These are phyloP conservation scores for Podaxis sp. DNA, from an alignment of 768 basidiomycete species.

Conservation along the genomic window DNA sequence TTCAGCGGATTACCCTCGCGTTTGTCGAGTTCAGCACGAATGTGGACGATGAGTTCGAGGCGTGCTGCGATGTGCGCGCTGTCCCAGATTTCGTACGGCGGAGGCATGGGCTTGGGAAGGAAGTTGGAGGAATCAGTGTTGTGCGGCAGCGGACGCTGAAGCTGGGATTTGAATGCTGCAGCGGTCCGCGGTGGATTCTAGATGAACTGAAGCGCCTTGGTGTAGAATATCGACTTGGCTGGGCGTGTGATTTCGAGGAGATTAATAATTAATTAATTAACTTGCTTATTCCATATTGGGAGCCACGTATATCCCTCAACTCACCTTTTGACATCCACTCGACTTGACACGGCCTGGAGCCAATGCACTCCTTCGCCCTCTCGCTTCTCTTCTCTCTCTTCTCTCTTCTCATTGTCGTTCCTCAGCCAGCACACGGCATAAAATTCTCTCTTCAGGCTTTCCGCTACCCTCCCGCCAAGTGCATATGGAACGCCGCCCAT, in stretches of 20 bases:
- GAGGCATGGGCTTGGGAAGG: conserved; percentile 1
- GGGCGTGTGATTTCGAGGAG: conserved; percentile 14
- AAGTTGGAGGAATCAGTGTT: conserved; percentile 10
- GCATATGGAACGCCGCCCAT: conserved; percentile 95
- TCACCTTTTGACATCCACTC: background rate
- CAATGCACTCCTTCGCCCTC: background rate
- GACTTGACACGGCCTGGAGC: background rate
- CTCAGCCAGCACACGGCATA: conserved; percentile 54
- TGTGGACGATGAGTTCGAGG: conserved; percentile 15
- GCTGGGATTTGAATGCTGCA: conserved; percentile 10
- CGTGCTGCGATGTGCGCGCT: conserved; percentile 5
- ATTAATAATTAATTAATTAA: background rate
- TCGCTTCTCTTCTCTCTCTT: conserved; percentile 24
- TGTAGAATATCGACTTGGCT: conserved; percentile 6
- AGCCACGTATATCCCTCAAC: background rate
- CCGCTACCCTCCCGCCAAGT: conserved; percentile 75
- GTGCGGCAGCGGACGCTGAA: conserved; percentile 2
- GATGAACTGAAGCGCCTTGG: conserved; percentile 7
- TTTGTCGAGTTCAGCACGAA: conserved; percentile 12
- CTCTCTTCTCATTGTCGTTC: conserved; percentile 25
- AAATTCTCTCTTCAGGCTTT: conserved; percentile 81
- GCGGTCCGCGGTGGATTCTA: conserved; percentile 4
- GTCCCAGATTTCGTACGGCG: conserved; percentile 10
- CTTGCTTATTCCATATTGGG: background rate
- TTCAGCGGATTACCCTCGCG: conserved; percentile 6